These are phyloP conservation scores for Setomelanomma holmii DNA, from an alignment of 2,329 filamentous ascomycete genomes.

Conservation along the genomic window DNA sequence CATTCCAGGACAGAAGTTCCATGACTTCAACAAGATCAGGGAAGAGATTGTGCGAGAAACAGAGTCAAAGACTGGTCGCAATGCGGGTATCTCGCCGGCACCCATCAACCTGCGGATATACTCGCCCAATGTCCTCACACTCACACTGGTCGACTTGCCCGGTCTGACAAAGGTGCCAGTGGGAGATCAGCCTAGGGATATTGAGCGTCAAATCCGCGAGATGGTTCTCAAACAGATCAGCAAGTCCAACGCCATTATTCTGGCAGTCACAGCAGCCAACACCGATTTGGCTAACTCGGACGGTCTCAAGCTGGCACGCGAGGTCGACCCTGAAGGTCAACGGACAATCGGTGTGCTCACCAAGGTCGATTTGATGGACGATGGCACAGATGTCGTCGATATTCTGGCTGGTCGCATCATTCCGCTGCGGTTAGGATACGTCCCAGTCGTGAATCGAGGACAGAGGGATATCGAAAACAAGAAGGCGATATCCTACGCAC, in stretches of 20 bases:
- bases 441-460: conserved; percentile 96
- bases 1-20: conserved; percentile 95
- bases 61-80: conserved; percentile 93
- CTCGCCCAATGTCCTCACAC: conserved; percentile 95
- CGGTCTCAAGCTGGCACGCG: conserved; percentile 91
- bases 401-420: conserved; percentile 98
- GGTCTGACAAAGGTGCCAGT: conserved; percentile 97
- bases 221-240: conserved; percentile 99
- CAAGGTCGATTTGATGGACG: conserved; percentile 99
- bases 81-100: conserved; percentile 93
- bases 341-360: conserved; percentile 97
- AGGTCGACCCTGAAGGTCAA: conserved; percentile 97
- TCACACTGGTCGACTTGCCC: conserved; percentile 95
- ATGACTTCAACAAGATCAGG: conserved; percentile 97
- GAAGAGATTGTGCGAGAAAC: conserved; percentile 98
- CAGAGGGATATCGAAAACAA: conserved; percentile 99
- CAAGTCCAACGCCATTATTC: conserved; percentile 97
- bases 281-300: conserved; percentile 99
- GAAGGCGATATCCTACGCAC: conserved; percentile 86
- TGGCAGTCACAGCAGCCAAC: conserved; percentile 95
- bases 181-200: conserved; percentile 94
- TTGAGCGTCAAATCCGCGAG: conserved; percentile 93
- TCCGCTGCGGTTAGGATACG: conserved; percentile 90
- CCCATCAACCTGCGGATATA: conserved; percentile 99
- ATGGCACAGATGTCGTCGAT: conserved; percentile 97